Base-by-base conservation (phyloP, 2,329 filamentous ascomycete species). In the Pseudogymnoascus sp. region DNA sequence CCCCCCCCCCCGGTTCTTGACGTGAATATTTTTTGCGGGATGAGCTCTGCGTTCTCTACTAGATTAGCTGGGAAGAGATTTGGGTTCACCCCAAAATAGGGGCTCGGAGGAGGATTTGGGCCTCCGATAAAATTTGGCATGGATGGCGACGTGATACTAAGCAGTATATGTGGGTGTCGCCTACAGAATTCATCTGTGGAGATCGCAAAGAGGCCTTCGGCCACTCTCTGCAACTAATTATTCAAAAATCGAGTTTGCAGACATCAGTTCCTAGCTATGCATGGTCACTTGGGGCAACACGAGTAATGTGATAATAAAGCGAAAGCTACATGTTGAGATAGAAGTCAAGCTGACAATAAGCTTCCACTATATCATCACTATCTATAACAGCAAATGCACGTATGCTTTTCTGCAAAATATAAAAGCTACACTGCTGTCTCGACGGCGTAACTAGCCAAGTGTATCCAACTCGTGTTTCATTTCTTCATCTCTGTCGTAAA, bases 401-500 rank as follows among this genome's bases (percentile, higher is more conserved):
- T 19, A 19, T 31, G 26, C 26, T 4, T 19, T 56, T 6, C n/a
- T 31, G 26, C n/a, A 8, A 31, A 53, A 53, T 53, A 12, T 31
- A 31, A 53, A 31, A 31, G 14, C 26, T 53, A 31, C n/a, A 8
- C 26, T 31, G 2, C 10, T 19, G 26, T 53, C 46, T 12, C 8
- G 8, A 12, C 46, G 8, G 46, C 16, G 8, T 16, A 8, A 19
- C 46, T 53, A 14, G 10, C 46, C 10, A 53, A 31, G 19, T 41
- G 6, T 19, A 38, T 38, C 12, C 11, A 60, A 33, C 6, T n/a
- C 59, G 14, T 19, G 19, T 19, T 41, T 60, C 19, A 60, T 40
- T 81, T 82, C 66, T 79, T 82, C 12, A 85, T 79, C 67, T 83
- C 79, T 33, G 73, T 70, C 70, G 81, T 79, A 66, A 85, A 86